Percentiles rank a stretch among this genome's conserved stretches.
These are phyloP conservation scores for Fusarium temperatum DNA, from an alignment of 2,329 filamentous ascomycete species.

Conservation along the genomic window DNA sequence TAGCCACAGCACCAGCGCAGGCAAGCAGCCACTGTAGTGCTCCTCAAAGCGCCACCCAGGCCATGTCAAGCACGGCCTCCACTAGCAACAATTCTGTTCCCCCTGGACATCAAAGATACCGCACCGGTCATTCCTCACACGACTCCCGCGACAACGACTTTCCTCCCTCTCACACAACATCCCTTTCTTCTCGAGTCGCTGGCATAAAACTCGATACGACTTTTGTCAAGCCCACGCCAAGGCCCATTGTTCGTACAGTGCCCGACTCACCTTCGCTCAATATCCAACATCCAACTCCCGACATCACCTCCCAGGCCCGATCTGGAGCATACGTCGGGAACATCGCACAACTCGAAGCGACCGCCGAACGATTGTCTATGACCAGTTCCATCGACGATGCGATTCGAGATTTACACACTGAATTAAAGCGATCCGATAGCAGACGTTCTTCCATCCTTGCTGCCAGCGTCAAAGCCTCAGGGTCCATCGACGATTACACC, in stretches of 20 bases:
- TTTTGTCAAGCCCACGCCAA: conserved; percentile 50
- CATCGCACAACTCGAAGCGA: conserved; percentile 78
- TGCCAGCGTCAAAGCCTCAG: conserved; percentile 51
- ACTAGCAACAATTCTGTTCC: conserved; percentile 28
- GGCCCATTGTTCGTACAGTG: conserved; percentile 59
- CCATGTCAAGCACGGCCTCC: conserved; percentile 31
- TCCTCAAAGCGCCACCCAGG: conserved; percentile 33
- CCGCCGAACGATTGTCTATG: conserved; percentile 77
- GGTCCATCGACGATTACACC: conserved; percentile 43
- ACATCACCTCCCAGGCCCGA: conserved; percentile 62
- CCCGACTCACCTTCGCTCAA: conserved; percentile 55
- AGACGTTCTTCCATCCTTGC: conserved; percentile 70
- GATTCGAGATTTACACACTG: conserved; percentile 76
- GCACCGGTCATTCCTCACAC: conserved; percentile 33
- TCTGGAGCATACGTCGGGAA: conserved; percentile 71
- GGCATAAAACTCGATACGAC: conserved; percentile 58
- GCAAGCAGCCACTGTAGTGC: conserved; percentile 33
- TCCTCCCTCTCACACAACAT: conserved; percentile 19
- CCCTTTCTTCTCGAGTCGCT: conserved; percentile 45
- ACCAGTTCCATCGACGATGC: conserved; percentile 81
- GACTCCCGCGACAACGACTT: conserved; percentile 23
- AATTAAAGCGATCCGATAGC: conserved; percentile 76
- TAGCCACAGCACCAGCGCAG: conserved; percentile 27
- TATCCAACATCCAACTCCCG: conserved; percentile 68
- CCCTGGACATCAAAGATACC: conserved; percentile 38